These are phyloP conservation scores for Sugiyamaella pinicola DNA, from an alignment of 1,139 yeast genomes.

Conservation along the genomic window DNA sequence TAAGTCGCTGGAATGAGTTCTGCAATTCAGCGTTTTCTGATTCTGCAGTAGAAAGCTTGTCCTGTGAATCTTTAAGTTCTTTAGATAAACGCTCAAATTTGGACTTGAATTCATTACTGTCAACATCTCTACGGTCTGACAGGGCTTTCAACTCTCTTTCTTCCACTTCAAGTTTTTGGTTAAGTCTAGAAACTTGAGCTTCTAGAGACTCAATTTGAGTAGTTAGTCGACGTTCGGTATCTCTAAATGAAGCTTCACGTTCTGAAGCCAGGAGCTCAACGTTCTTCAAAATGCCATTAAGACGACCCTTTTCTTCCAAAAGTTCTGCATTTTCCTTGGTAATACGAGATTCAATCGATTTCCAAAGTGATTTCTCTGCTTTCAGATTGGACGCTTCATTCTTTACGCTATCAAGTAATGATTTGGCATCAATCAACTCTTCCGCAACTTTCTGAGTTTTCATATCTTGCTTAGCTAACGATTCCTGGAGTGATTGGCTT, in stretches of 20 bases:
- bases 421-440: conserved; percentile 51
- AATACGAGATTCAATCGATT: conserved; percentile 55
- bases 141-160: conserved; percentile 41
- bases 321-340: conserved; percentile 57
- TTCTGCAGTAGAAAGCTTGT: conserved; percentile 45
- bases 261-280: conserved; percentile 65
- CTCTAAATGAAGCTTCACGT: conserved; percentile 57
- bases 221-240: conserved; percentile 54
- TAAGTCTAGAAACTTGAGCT: conserved; percentile 47
- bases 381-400: conserved; percentile 53
- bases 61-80: conserved; percentile 41
- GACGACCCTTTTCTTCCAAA: conserved; percentile 59
- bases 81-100: conserved; percentile 39
- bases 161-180: conserved; percentile 54
- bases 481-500: conserved; percentile 56
- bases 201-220: conserved; percentile 58
- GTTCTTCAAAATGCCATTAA: conserved; percentile 62
- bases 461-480: conserved; percentile 54
- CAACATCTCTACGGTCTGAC: conserved; percentile 35
- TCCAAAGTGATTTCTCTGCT: conserved; percentile 59
- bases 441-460: conserved; percentile 61
- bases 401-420: conserved; percentile 45
- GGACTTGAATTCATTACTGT: conserved; percentile 29
- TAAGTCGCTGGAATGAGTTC: conserved; percentile 40
- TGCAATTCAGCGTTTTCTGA: conserved; percentile 44